These are phyloP conservation scores for Pseudohalonectria lignicola DNA, from an alignment of 2,329 filamentous ascomycete genomes.

Conservation along the genomic window DNA sequence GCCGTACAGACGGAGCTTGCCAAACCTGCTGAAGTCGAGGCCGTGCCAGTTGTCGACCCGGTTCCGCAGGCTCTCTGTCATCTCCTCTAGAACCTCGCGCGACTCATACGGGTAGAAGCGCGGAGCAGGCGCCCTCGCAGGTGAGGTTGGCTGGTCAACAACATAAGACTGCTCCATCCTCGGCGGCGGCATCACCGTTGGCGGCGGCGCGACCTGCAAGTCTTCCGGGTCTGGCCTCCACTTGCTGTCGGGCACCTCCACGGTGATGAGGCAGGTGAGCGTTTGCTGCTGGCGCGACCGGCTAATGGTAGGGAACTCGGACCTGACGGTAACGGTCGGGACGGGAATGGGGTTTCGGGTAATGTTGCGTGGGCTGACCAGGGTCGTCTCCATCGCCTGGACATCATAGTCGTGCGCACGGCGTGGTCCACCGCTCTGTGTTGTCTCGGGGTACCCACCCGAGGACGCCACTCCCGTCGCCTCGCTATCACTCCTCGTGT, in stretches of 20 bases:
- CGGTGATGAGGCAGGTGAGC: slow-evolving; percentile 83
- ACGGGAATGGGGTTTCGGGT: slow-evolving; percentile 81
- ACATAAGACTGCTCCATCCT: not conserved
- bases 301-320: slow-evolving; percentile 91
- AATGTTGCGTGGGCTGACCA: slow-evolving; percentile 60
- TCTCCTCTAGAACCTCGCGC: slow-evolving; percentile 65
- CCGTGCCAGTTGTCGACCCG: slow-evolving; percentile 99
- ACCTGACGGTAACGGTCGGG: slow-evolving; percentile 86
- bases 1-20: slow-evolving; percentile 80
- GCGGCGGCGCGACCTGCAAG: slow-evolving; percentile 39
- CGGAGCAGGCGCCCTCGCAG: slow-evolving; percentile 34
- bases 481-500: slow-evolving; percentile 70
- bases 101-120: slow-evolving; percentile 64
- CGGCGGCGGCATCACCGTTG: not conserved
- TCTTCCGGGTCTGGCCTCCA: slow-evolving; percentile 84
- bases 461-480: slow-evolving; percentile 65
- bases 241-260: slow-evolving; percentile 87
- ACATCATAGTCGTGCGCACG: slow-evolving; percentile 90
- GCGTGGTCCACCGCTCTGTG: slow-evolving; percentile 52
- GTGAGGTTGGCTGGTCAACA: not conserved
- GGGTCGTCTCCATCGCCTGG: slow-evolving; percentile 85
- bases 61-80: slow-evolving; percentile 71
- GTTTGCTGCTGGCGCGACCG: slow-evolving; percentile 90
- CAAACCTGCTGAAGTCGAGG: slow-evolving; percentile 85
- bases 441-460: slow-evolving; percentile 67